phyloP scores from a whole-genome alignment of 345 rosid genomes.

The Zanthoxylum bungeanum region DNA sequence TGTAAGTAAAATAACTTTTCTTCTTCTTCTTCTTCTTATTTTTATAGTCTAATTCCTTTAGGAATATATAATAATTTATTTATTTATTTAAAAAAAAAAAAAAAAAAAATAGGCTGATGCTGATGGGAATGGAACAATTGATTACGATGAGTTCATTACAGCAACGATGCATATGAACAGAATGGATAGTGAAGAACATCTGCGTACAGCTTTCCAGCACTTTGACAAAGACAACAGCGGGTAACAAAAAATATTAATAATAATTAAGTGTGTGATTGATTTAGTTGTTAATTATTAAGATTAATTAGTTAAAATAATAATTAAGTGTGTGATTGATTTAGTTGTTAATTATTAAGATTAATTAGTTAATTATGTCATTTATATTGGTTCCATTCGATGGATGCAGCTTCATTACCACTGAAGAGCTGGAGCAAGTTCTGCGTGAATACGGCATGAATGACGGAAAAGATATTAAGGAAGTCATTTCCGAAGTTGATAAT shows the following conservation, averaged over 20 bases:
- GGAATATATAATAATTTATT: too few relatives aligned
- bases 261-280: neutral
- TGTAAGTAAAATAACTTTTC: constrained; percentile 35
- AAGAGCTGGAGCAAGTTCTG: constrained; percentile 92
- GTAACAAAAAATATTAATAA: constrained; percentile 23
- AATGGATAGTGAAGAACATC: constrained; percentile 76
- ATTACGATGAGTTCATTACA: constrained; percentile 75
- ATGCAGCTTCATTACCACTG: constrained; percentile 66
- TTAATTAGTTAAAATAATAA: neutral
- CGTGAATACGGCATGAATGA: constrained; percentile 77
- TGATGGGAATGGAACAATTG: constrained; percentile 78
- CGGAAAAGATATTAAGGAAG: constrained; percentile 71
- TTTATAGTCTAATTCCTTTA: too few relatives aligned
- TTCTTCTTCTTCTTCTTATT: neutral
- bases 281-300: neutral
- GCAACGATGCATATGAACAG: constrained; percentile 83
- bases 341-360: neutral
- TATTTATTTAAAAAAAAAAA: too few relatives aligned
- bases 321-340: neutral
- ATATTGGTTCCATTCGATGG: neutral
- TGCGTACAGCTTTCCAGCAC: constrained; percentile 78
- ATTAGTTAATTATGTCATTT: too few relatives aligned
- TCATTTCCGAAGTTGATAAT: constrained; percentile 73
- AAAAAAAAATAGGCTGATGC: constrained; percentile 66
- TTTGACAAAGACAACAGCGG: constrained; percentile 88